A percentile compares a stretch with the other conserved stretches of the same genome.
These are phyloP conservation scores for Allomyces macrogynus DNA, from an alignment of 192 early-diverging fungal genomes.

Conservation along the genomic window DNA sequence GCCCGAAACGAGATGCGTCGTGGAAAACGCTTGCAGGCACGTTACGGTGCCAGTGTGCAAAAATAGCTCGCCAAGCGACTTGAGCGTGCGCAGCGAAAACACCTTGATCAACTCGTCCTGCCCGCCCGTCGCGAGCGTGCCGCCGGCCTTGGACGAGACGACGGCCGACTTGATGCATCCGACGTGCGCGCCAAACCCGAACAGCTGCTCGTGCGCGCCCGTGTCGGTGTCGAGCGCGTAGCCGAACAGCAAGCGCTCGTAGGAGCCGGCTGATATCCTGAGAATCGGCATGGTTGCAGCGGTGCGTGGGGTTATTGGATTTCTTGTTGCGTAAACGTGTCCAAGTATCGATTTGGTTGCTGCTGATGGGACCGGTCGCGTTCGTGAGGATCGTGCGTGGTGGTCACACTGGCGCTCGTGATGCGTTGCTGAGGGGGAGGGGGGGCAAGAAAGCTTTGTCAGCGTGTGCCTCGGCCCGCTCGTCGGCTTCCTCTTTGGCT, in stretches of 20 bases:
- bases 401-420: no score
- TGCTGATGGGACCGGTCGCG: no score
- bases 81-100: slow-evolving; percentile 65
- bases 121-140: slow-evolving; percentile 81
- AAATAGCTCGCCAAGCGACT: slow-evolving; percentile 75
- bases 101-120: slow-evolving; percentile 88
- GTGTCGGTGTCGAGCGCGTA: slow-evolving; percentile 58
- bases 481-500: no score
- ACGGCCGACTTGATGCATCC: slow-evolving; percentile 78
- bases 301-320: no score
- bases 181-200: slow-evolving; percentile 90
- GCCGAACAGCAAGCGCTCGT: slow-evolving; percentile 75
- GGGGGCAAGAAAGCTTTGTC: no score
- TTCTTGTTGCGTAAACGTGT: no score
- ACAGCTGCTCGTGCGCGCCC: slow-evolving; percentile 40
- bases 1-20: slow-evolving; percentile 66
- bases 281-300: slow-evolving; percentile 5
- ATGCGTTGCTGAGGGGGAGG: no score
- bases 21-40: slow-evolving; percentile 55
- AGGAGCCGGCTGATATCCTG: slow-evolving; percentile 61
- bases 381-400: no score
- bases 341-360: no score
- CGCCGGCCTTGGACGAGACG: slow-evolving; percentile 25
- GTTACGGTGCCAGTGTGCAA: slow-evolving; percentile 88
- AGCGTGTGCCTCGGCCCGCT: no score